phyloP scores from a whole-genome alignment of 139 green algal species.

The Raphidocelis subcapitata region DNA sequence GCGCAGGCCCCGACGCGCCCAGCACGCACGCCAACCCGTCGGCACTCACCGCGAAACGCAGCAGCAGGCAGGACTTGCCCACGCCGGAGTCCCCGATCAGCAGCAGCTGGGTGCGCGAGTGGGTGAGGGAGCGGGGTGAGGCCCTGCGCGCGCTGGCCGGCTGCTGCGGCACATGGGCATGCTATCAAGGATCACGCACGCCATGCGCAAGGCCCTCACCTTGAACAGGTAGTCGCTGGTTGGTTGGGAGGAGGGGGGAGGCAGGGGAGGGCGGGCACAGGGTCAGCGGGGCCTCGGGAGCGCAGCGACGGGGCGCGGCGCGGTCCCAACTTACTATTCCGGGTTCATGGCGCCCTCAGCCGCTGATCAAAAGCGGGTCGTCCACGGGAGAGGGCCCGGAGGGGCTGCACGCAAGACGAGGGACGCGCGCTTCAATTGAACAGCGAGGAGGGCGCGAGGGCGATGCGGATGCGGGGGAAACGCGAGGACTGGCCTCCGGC shows the following conservation, averaged over 20 bases:
- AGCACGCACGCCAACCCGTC: neutral
- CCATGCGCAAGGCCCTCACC: slow-evolving; percentile 38
- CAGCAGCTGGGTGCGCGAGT: slow-evolving; percentile 59
- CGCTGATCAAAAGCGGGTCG: neutral
- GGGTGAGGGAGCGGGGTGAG: slow-evolving; percentile 4
- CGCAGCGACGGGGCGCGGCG: slow-evolving; percentile 8
- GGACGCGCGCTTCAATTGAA: too few relatives aligned
- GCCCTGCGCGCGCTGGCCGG: neutral
- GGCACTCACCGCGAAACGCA: slow-evolving; percentile 86
- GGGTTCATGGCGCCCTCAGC: slow-evolving; percentile 56
- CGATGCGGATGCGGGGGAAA: too few relatives aligned
- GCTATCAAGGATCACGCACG: neutral
- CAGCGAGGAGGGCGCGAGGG: too few relatives aligned
- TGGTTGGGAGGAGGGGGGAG: slow-evolving; percentile 11
- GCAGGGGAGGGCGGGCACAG: slow-evolving; percentile 4
- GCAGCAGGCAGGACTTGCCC: slow-evolving; percentile 96
- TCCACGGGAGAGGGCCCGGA: too few relatives aligned
- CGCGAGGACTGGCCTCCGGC: too few relatives aligned
- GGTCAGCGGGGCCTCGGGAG: neutral
- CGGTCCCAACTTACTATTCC: slow-evolving; percentile 64
- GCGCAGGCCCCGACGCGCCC: neutral
- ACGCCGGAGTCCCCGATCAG: slow-evolving; percentile 96
- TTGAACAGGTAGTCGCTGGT: slow-evolving; percentile 92
- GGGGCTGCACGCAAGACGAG: too few relatives aligned
- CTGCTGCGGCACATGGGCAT: neutral